Conservation (phyloP, 2,329 filamentous ascomycete species). For the Botrytis hyacinthi region DNA sequence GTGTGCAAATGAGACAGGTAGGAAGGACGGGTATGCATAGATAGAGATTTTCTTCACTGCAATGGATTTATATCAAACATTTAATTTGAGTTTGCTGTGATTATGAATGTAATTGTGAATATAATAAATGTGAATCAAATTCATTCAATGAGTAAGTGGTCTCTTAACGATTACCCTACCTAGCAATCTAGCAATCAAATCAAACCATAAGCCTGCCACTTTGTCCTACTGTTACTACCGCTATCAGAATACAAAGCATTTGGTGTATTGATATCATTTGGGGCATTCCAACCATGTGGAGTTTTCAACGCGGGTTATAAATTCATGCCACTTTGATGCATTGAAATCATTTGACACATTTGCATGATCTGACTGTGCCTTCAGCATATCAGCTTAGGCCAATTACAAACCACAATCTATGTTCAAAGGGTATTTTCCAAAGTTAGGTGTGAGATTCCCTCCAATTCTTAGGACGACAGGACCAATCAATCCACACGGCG, state of each 20-base stretch:
- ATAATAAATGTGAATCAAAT: not conserved
- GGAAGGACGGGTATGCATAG: not conserved
- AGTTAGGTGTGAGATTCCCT: not conserved
- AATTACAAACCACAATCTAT: not conserved
- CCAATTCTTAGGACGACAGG: not conserved
- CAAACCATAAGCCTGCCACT: not conserved
- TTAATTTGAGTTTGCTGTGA: not conserved
- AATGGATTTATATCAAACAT: not conserved
- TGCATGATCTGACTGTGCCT: not conserved
- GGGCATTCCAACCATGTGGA: no score
- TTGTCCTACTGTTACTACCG: no score
- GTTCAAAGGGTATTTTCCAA: not conserved
- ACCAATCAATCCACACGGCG: not conserved
- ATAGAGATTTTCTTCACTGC: not conserved
- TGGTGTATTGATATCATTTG: no score
- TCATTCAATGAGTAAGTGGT: not conserved
- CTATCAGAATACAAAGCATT: no score
- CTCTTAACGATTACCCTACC: not conserved
- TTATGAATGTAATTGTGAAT: not conserved
- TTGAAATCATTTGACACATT: not conserved
- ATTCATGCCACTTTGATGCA: no score
- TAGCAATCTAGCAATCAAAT: not conserved
- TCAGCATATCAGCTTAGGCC: not conserved
- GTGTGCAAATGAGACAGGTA: not conserved
- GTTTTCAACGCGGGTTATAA: no score